Conservation (phyloP, 179 eudicot genomes). For the Actinidia chinensis region DNA sequence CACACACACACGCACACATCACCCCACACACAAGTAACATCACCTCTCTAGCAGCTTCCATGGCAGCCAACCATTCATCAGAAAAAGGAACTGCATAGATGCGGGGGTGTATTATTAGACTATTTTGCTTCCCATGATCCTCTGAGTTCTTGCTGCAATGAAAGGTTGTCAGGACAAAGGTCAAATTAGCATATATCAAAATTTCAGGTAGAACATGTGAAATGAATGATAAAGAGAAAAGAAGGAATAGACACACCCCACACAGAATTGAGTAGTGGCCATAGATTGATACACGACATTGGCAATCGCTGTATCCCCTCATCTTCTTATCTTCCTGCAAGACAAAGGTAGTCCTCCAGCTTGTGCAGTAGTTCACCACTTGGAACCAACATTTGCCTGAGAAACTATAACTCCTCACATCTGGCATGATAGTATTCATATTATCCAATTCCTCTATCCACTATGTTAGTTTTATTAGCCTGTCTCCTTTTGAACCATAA, state of each 20-base stretch:
- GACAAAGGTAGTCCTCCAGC: slow-evolving; percentile 18
- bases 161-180: slow-evolving; percentile 9
- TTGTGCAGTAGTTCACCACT: slow-evolving; percentile 22
- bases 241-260: not conserved
- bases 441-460: not conserved
- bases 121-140: slow-evolving; percentile 30
- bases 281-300: slow-evolving; percentile 34
- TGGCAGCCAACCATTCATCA: slow-evolving; percentile 96
- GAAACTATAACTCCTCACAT: slow-evolving; percentile 22
- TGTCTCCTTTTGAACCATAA: not conserved
- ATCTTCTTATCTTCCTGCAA: slow-evolving; percentile 25
- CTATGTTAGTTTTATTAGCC: not conserved
- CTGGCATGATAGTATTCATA: slow-evolving; percentile 13
- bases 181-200: not conserved
- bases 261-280: not conserved
- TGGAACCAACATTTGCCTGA: slow-evolving; percentile 19
- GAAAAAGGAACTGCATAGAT: slow-evolving; percentile 75
- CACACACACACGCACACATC: not conserved
- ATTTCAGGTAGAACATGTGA: slow-evolving; percentile 7
- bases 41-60: slow-evolving; percentile 98
- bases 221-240: not conserved
- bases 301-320: slow-evolving; percentile 22
- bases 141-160: slow-evolving; percentile 42
- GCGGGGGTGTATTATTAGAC: slow-evolving; percentile 36
- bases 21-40: no score